Conservation (phyloP, 2,329 filamentous ascomycete genomes). For the Dothideomycetes sp. region DNA sequence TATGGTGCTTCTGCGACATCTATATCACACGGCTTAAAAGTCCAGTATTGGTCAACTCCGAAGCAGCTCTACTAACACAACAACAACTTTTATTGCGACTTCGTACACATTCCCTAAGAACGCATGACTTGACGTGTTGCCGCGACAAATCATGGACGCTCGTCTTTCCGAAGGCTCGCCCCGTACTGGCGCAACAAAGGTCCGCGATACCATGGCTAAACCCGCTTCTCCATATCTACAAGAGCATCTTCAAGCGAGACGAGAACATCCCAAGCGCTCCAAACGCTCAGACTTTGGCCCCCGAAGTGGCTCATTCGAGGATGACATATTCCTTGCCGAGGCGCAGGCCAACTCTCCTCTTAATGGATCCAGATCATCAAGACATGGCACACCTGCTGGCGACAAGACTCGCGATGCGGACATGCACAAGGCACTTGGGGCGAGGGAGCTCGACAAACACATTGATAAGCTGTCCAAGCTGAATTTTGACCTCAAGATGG, state of each 20-base stretch:
- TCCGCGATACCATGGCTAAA: constrained; percentile 2
- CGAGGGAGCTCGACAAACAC: constrained; percentile 59
- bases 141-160: too few relatives aligned
- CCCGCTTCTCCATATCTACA: constrained; percentile 17
- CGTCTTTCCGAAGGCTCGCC: background rate
- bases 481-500: constrained; percentile 67
- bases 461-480: constrained; percentile 61
- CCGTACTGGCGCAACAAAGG: background rate
- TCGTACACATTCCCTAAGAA: too few relatives aligned
- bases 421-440: constrained; percentile 31
- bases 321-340: constrained; percentile 25
- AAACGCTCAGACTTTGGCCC: constrained; percentile 23
- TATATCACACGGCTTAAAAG: too few relatives aligned
- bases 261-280: constrained; percentile 19
- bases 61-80: too few relatives aligned
- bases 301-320: constrained; percentile 13
- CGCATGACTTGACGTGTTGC: too few relatives aligned
- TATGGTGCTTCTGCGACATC: too few relatives aligned
- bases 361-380: constrained; percentile 16
- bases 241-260: constrained; percentile 22
- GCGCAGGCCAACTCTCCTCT: constrained; percentile 15
- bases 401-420: background rate
- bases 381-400: constrained; percentile 10
- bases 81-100: too few relatives aligned
- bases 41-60: too few relatives aligned